A percentile compares a stretch with the other conserved stretches of the same genome.
phyloP scores from a whole-genome alignment of 192 early-diverging fungal genomes.

The Paraglomus brasilianum region DNA sequence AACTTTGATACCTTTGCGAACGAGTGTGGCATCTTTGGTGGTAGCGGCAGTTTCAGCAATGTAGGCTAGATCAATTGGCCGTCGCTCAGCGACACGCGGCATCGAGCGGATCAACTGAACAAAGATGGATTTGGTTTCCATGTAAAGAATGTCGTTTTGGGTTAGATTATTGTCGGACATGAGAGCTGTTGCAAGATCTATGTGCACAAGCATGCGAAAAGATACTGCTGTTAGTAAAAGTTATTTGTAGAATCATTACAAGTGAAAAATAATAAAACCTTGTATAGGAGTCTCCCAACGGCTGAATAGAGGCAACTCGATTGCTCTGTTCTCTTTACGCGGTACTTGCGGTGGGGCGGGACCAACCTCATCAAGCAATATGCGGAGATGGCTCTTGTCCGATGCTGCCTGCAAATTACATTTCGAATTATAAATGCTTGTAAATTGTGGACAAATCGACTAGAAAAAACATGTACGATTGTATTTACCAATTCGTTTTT shows the following conservation, averaged over 20 bases:
- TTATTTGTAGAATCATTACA: background rate
- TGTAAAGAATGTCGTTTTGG: constrained; percentile 92
- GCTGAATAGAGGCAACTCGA: constrained; percentile 72
- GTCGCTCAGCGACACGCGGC: constrained; percentile 61
- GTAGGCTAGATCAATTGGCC: constrained; percentile 61
- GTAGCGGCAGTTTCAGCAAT: constrained; percentile 87
- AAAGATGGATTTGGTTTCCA: constrained; percentile 92
- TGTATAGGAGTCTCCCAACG: constrained; percentile 83
- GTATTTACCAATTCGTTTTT: constrained; percentile 61
- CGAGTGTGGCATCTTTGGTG: constrained; percentile 81
- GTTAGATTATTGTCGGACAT: constrained; percentile 86
- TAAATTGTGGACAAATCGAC: too few species aligned
- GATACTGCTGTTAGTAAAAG: background rate
- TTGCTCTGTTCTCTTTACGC: constrained; percentile 73
- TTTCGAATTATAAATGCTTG: background rate
- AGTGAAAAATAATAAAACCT: constrained; percentile 49
- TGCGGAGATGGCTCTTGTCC: constrained; percentile 78
- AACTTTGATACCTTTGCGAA: constrained; percentile 94
- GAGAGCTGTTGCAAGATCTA: constrained; percentile 58
- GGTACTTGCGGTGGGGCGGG: constrained; percentile 71
- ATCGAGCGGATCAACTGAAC: constrained; percentile 91
- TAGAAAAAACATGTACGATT: background rate
- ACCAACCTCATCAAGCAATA: constrained; percentile 78
- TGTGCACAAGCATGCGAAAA: background rate
- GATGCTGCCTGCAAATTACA: constrained; percentile 51